Percentiles rank a stretch among this genome's conserved stretches.
These are phyloP conservation scores for Globisporangium apiculatum DNA, from an alignment of 352 stramenopile genomes.

Conservation along the genomic window DNA sequence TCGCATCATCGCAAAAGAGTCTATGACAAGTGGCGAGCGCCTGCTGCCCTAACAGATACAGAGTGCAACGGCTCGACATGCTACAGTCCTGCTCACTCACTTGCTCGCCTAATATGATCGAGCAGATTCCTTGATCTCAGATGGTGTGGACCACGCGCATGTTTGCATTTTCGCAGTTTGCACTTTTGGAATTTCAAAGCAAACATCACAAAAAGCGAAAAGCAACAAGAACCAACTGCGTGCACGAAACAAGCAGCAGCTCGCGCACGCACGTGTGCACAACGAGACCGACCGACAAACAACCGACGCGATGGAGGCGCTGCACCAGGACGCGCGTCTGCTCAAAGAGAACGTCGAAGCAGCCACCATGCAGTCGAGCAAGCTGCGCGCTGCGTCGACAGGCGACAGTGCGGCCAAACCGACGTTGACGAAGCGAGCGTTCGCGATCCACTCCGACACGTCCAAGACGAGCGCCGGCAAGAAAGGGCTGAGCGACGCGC, in stretches of 20 bases:
- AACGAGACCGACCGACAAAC: neutral
- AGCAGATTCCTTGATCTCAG: too few species aligned
- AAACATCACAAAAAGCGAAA: too few species aligned
- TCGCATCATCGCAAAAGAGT: too few species aligned
- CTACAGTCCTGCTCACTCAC: too few species aligned
- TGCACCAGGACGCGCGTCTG: slow-evolving; percentile 23
- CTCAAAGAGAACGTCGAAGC: slow-evolving; percentile 75
- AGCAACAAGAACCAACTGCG: too few species aligned
- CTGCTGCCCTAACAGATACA: too few species aligned
- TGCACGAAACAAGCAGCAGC: neutral
- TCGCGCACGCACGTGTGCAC: neutral
- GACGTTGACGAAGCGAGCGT: slow-evolving; percentile 17
- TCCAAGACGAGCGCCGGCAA: slow-evolving; percentile 17
- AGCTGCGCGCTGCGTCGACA: slow-evolving; percentile 10
- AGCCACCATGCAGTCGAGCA: slow-evolving; percentile 15
- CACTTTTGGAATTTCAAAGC: too few species aligned
- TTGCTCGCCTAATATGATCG: too few species aligned
- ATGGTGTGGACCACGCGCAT: too few species aligned
- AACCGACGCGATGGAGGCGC: slow-evolving; percentile 34
- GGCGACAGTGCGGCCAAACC: slow-evolving; percentile 14
- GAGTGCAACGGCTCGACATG: too few species aligned
- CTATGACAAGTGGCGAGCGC: too few species aligned
- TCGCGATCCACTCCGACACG: slow-evolving; percentile 34
- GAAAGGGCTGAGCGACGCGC: slow-evolving; percentile 27
- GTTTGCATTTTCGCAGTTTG: too few species aligned